Base-by-base conservation (phyloP, 768 basidiomycete species). In the Pulveroboletus sp. region DNA sequence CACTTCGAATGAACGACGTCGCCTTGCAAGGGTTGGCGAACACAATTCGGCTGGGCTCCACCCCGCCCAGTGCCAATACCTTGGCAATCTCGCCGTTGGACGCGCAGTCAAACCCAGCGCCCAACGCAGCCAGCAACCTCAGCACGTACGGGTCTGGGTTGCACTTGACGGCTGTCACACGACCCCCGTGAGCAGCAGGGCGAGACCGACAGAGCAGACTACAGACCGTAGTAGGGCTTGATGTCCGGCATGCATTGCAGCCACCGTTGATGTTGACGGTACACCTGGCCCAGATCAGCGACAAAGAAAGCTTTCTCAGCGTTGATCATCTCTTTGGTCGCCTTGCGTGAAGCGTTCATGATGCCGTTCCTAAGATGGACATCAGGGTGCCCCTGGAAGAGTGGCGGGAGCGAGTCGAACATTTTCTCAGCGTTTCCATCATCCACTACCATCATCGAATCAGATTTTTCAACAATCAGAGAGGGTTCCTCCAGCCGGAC, bases 21-120 rank as follows among this genome's bases (percentile, higher is more conserved):
- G 96, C 90, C 73, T 99, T 99, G 85, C 96, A 98, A 0, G 96
- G 96, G 71, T 99, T 99, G 56, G 96, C 96, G 62, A 93, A 99
- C 64, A 98, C 91, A 76, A 99, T 88, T 50, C 86, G 80, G 46
- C 80, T 78, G 5, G 94, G 83, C 40, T 80, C 77, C 44, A 95
- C 79, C 8, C 84, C 86, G 5, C 86, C 85, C 4, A 93, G 69
- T 11, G 71, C 71, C 22, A 96, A 74, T 23, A 98, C 86, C 54
- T 82, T 80, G 19, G 79, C 76, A 59, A 99, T 97, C 71, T 99
- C 96, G 50, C 86, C 83, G 57, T 90, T 87, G 32, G 95, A 98
- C 14, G 96, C 96, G 61, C 96, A 98, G 69, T 99, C 96, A 71
- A 99, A 99, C 14, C 93, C 93, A 2, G 89, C 75, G 23, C 96